A percentile compares a stretch with the other conserved stretches of the same genome.
Evolutionary conservation across 371 early-diverging fungal species (phyloP).

Genomic region (Capillidium heterosporum): DNA sequence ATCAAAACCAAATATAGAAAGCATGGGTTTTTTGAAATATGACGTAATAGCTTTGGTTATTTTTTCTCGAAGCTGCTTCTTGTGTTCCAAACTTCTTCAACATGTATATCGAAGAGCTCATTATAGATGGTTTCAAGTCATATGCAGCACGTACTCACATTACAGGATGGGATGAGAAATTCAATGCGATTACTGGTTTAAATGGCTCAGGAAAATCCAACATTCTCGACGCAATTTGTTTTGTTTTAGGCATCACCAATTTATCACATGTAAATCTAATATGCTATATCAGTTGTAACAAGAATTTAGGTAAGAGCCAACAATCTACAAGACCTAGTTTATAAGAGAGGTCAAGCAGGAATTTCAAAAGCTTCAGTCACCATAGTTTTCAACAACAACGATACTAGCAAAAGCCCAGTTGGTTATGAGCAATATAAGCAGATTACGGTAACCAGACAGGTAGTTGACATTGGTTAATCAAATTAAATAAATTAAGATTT

Average conservation of each 20-base stretch:
- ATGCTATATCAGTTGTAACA: background rate
- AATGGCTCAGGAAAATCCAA: slow-evolving; percentile 99
- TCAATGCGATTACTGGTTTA: slow-evolving; percentile 98
- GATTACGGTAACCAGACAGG: slow-evolving; percentile 90
- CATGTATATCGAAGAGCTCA: slow-evolving; percentile 89
- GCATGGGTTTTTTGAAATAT: too few species aligned
- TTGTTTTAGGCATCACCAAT: slow-evolving; percentile 93
- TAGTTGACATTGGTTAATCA: slow-evolving; percentile 10
- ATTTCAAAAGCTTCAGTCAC: slow-evolving; percentile 92
- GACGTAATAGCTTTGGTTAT: too few species aligned
- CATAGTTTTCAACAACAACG: slow-evolving; percentile 87
- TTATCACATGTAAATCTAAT: slow-evolving; percentile 43
- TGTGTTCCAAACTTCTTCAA: too few species aligned
- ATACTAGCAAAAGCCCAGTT: slow-evolving; percentile 67
- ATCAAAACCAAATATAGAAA: too few species aligned
- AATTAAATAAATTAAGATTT: slow-evolving; percentile 28
- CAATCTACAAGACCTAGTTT: slow-evolving; percentile 89
- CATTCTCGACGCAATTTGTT: slow-evolving; percentile 98
- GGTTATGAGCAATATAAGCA: slow-evolving; percentile 77
- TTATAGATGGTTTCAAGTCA: slow-evolving; percentile 95
- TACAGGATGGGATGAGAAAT: slow-evolving; percentile 88
- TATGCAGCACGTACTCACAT: slow-evolving; percentile 92
- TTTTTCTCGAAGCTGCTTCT: too few species aligned
- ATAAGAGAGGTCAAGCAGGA: slow-evolving; percentile 95
- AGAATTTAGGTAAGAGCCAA: slow-evolving; percentile 71